These are phyloP conservation scores for Lophiostoma macrostomum DNA, from an alignment of 495 filamentous ascomycete genomes.

Conservation along the genomic window DNA sequence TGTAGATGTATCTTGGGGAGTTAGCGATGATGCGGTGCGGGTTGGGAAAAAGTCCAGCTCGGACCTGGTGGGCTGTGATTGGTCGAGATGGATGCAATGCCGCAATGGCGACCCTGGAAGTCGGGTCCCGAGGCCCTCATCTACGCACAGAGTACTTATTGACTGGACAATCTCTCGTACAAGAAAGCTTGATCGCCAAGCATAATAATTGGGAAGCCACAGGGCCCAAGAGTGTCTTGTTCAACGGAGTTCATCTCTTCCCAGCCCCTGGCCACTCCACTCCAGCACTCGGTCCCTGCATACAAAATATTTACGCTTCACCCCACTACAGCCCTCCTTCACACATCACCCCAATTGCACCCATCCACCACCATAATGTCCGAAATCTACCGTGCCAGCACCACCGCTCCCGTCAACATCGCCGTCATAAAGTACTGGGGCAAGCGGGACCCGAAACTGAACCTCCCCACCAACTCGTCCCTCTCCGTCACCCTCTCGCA, in stretches of 20 bases:
- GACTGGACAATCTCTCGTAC: too few species aligned
- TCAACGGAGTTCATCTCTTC: not conserved
- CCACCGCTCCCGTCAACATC: conserved; percentile 97
- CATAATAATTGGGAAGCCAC: too few species aligned
- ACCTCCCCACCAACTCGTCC: conserved; percentile 96
- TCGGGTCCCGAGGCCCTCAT: too few species aligned
- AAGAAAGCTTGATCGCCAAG: too few species aligned
- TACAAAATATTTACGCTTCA: conserved; percentile 3
- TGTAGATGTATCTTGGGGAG: too few species aligned
- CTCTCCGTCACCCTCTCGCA: conserved; percentile 95
- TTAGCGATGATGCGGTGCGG: conserved; percentile 8
- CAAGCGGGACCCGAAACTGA: conserved; percentile 86
- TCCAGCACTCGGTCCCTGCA: conserved; percentile 14
- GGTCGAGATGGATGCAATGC: not conserved
- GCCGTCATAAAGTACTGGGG: conserved; percentile 99
- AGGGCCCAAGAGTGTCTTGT: too few species aligned
- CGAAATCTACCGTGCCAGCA: conserved; percentile 80
- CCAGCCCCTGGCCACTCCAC: not conserved
- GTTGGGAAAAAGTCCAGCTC: conserved; percentile 17
- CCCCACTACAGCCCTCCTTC: not conserved
- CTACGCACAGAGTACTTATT: too few species aligned
- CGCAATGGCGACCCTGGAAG: too few species aligned
- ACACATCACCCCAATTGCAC: not conserved
- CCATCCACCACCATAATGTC: conserved; percentile 42
- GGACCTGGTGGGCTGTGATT: conserved; percentile 1